Base-by-base conservation (phyloP, 768 basidiomycete species). In the Pleurotus eryngii region DNA sequence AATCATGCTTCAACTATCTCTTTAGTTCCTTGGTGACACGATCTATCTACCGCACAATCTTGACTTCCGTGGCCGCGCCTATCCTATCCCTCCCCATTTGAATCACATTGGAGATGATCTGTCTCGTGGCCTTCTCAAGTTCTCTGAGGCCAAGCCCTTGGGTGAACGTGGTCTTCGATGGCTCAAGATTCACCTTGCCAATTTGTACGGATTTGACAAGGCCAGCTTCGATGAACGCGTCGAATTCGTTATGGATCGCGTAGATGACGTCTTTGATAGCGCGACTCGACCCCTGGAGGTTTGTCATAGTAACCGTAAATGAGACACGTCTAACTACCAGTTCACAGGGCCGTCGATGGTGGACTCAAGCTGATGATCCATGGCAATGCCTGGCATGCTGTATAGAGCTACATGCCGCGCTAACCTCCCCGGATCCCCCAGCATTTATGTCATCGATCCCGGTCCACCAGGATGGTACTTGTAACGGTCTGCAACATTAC, bases 401-500 rank as follows among this genome's bases (percentile, higher is more conserved):
- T 74, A 84, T 88, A 69, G 97, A 99, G 67, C 78, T 98, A n/a
- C 80, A 80, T 46, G 80, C 79, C 0, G 96, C 96, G 1, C 77
- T 95, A 0, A 81, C 87, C 42, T 89, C 87, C 1, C 77, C 76
- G 15, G 82, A 93, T 62, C 82, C 83, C 14, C 78, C 84, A 42
- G 81, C 83, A 0, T 80, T 77, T 59, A 72, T 78, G 64, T 92
- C 87, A 3, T 71, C 75, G 15, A 78, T 97, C n/a, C 97, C 97
- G 0, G 82, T 98, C 5, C 97, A 99, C 68, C 96, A 98, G 71
- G 97, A 99, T 62, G 96, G 97, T 3, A 98, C 97, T 0, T 99
- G 97, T 65, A 99, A 99, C 64, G 97, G 96, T 24, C 78, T 97
- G 61, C 97, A 99, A 73, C 96, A 99, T 70, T 99, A 99, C 65